Percentiles rank a stretch among this genome's conserved stretches.
These are phyloP conservation scores for Meyerozyma guilliermondii DNA, from an alignment of 1,139 yeast species.

Conservation along the genomic window DNA sequence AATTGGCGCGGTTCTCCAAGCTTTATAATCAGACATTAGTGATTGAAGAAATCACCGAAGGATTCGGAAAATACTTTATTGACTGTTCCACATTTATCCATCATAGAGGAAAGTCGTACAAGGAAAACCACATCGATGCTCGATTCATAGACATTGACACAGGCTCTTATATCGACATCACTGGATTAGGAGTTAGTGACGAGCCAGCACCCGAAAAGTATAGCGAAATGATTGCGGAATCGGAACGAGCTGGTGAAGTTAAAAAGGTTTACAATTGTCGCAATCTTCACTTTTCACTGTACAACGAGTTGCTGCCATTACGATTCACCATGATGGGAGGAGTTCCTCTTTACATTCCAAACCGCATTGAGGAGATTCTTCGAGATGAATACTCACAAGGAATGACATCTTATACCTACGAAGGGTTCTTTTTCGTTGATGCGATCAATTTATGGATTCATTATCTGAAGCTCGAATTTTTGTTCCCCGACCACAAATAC, in stretches of 20 bases:
- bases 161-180: constrained; percentile 36
- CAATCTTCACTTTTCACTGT: constrained; percentile 21
- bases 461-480: constrained; percentile 12
- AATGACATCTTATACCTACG: constrained; percentile 14
- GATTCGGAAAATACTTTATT: constrained; percentile 27
- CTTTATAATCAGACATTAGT: constrained; percentile 27
- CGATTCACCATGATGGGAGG: constrained; percentile 28
- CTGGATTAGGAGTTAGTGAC: constrained; percentile 27
- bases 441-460: constrained; percentile 25
- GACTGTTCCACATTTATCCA: constrained; percentile 31
- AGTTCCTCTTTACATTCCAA: constrained; percentile 28
- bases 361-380: constrained; percentile 19
- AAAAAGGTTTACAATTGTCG: constrained; percentile 27
- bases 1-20: constrained; percentile 21
- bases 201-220: constrained; percentile 12
- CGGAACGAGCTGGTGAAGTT: constrained; percentile 10
- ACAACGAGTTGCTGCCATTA: constrained; percentile 24
- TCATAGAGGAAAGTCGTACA: constrained; percentile 25
- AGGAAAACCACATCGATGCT: constrained; percentile 34
- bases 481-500: constrained; percentile 13
- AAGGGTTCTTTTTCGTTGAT: constrained; percentile 18
- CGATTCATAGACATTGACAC: constrained; percentile 37
- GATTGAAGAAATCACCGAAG: constrained; percentile 27
- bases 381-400: constrained; percentile 24
- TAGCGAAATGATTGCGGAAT: constrained; percentile 10